Evolutionary conservation across 1,284 basidiomycete genomes (phyloP).

Genomic region (Naganishia cerealis): DNA sequence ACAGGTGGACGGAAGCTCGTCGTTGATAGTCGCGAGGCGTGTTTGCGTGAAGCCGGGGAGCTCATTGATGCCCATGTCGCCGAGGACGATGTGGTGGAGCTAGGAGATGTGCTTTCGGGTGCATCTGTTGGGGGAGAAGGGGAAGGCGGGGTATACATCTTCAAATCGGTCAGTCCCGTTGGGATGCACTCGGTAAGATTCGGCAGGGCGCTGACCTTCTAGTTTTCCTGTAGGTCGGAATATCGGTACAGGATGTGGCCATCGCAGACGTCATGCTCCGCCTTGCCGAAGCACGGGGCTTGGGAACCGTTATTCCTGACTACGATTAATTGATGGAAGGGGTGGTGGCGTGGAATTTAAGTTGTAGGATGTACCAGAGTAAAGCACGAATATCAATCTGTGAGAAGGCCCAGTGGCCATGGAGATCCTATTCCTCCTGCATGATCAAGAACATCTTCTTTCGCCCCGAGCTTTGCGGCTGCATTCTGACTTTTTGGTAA

Average conservation of each 20-base stretch:
- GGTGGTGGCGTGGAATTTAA: too few relatives aligned
- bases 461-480: too few relatives aligned
- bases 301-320: constrained; percentile 44
- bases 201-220: neutral
- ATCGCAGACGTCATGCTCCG: constrained; percentile 48
- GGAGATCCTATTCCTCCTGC: too few relatives aligned
- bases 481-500: too few relatives aligned
- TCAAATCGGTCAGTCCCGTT: constrained; percentile 49
- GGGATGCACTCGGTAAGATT: neutral
- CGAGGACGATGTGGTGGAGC: constrained; percentile 41
- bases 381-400: too few relatives aligned
- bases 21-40: constrained; percentile 72
- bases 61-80: constrained; percentile 59
- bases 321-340: constrained; percentile 39
- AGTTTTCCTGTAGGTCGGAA: constrained; percentile 43
- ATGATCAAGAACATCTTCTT: too few relatives aligned
- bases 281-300: constrained; percentile 42
- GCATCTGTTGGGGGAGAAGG: constrained; percentile 19
- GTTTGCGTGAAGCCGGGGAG: constrained; percentile 72
- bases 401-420: too few relatives aligned
- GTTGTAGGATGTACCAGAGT: too few relatives aligned
- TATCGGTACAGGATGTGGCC: constrained; percentile 55
- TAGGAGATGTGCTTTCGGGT: constrained; percentile 41
- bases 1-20: constrained; percentile 54
- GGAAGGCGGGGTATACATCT: constrained; percentile 46